Evolutionary conservation across 75 land plant genomes (phyloP), one percentile per base, ranked within the genome.

Genomic region (Picea sitchensis): DNA sequence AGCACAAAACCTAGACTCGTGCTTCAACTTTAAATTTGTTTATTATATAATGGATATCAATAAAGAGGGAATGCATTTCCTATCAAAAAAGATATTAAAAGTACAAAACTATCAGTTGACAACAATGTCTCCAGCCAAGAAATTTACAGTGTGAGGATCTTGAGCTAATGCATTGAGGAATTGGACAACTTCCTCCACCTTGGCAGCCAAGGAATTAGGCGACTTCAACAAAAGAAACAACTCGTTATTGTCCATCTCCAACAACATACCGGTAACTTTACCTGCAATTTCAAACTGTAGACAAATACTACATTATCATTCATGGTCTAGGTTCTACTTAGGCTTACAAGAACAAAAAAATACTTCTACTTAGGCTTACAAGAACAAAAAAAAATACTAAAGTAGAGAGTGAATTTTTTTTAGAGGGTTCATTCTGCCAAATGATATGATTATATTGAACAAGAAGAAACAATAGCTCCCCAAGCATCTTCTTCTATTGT

Each of bases 141-240:
- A 31, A 20, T 14, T 67, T 67, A 17, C 38, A 14, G 71, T 2
- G 32, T 67, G 21, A 36, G 15, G 41, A 67, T 67, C 71, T 14
- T 34, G 71, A 67, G 18, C 18, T 32, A 41, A 34, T 20, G 1
- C 0, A 30, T 85, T 80, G 58, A 91, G 87, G 38, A 93, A 91
- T 41, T 87, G 80, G 44, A 91, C 87, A 18, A 93, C 95, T 73
- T 93, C 95, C 34, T 93, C 88, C 72, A 93, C 91, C 71, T 91
- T 93, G 4, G 84, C 78, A 6, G 82, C 80, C 65, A 93, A 73
- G 58, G 93, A 76, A 11, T 93, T 91, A 11, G 95, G 93, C 3
- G 95, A 91, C 36, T 93, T 91, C 58, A 93, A 57, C 32, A 93
- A 73, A n/a, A 87, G 86, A n/a, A n/a, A n/a, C n/a, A n/a, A n/a